Percentiles rank a stretch among this genome's conserved stretches.
phyloP scores from a whole-genome alignment of 306 rosid genomes.

The Cicer yamashitae region DNA sequence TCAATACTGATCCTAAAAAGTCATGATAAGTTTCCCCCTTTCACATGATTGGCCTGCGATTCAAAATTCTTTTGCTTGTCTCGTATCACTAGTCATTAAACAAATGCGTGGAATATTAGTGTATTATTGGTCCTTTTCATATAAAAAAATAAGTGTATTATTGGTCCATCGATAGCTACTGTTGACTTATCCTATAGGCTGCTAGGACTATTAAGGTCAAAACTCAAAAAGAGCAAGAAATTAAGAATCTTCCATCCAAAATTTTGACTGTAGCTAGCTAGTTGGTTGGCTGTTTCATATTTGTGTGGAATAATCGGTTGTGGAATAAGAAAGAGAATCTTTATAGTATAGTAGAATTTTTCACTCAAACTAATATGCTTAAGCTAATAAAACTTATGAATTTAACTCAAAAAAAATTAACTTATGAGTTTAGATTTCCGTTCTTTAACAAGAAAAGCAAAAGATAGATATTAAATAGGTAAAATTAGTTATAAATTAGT shows the following conservation, averaged over 20 bases:
- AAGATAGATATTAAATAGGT: no score
- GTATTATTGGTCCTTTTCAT: constrained; percentile 16
- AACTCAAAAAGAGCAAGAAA: not conserved
- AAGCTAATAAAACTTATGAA: no score
- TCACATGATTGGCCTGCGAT: constrained; percentile 4
- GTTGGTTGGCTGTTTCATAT: not conserved
- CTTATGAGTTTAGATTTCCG: no score
- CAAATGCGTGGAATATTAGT: not conserved
- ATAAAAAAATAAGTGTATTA: constrained; percentile 32
- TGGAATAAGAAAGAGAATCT: no score
- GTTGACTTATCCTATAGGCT: constrained; percentile 4
- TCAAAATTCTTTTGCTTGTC: constrained; percentile 39
- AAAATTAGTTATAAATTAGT: no score
- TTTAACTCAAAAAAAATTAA: no score
- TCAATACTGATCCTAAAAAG: not conserved
- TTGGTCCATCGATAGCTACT: constrained; percentile 29
- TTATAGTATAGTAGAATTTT: no score
- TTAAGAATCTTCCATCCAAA: not conserved
- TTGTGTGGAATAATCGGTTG: no score
- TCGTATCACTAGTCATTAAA: not conserved
- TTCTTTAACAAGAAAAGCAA: no score
- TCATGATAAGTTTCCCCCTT: constrained; percentile 1
- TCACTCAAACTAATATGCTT: no score
- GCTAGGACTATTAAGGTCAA: not conserved
- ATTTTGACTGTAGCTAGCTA: constrained; percentile 1